These are phyloP conservation scores for Parmelia sp. DNA, from an alignment of 495 filamentous ascomycete species.

Conservation along the genomic window DNA sequence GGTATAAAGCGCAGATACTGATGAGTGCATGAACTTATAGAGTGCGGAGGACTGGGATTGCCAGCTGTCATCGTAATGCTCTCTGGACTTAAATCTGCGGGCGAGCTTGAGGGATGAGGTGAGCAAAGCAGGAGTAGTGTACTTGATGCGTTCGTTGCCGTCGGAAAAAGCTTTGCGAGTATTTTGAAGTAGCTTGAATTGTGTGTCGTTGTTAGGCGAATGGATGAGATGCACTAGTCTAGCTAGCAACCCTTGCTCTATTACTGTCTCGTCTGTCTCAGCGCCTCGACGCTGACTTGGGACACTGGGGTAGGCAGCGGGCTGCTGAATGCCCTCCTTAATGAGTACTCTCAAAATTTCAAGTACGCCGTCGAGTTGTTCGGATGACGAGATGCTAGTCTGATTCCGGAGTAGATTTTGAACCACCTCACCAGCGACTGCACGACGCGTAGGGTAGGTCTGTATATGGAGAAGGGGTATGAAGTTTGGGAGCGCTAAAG, in stretches of 20 bases:
- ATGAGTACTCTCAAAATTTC: constrained; percentile 84
- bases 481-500: constrained; percentile 83
- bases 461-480: constrained; percentile 84
- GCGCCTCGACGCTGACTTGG: constrained; percentile 56
- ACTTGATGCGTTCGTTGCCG: constrained; percentile 90
- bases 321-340: constrained; percentile 82
- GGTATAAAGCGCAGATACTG: constrained; percentile 80
- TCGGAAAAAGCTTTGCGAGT: constrained; percentile 82
- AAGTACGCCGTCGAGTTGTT: constrained; percentile 82
- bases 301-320: constrained; percentile 73
- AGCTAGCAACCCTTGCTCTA: constrained; percentile 95
- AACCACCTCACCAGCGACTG: constrained; percentile 82
- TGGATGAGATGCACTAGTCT: constrained; percentile 83
- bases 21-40: constrained; percentile 90
- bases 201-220: constrained; percentile 79
- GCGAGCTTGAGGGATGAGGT: constrained; percentile 88
- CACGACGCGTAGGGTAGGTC: constrained; percentile 84
- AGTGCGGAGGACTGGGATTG: constrained; percentile 79
- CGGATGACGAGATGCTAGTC: constrained; percentile 64
- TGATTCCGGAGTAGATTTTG: constrained; percentile 71
- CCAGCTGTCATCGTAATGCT: constrained; percentile 95
- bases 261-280: constrained; percentile 91
- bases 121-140: constrained; percentile 86
- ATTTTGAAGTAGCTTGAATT: constrained; percentile 89
- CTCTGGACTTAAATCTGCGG: constrained; percentile 78